Evolutionary conservation across 2,329 filamentous ascomycete species (phyloP), one percentile per base, ranked within the genome.

Genomic region (Aspergillus quadricinctus): DNA sequence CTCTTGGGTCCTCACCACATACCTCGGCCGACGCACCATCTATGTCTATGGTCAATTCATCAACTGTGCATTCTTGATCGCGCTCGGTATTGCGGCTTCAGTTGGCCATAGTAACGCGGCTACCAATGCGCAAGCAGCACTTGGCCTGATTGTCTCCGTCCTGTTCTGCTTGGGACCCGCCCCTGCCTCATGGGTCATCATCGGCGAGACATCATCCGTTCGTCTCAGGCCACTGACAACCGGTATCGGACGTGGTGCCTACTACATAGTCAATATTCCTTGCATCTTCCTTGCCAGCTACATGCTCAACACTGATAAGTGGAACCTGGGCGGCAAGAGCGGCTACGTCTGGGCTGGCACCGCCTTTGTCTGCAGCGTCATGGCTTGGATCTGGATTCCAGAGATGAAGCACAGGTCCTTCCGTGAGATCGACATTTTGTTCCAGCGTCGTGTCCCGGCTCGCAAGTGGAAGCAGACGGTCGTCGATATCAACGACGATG

Each of bases 1-100:
- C 45, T 88, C 85, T 56, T 88, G 86, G 86, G 72, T 87, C 55
- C 80, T 88, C 50, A 88, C 83, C 14, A 80, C 81, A 1, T 87
- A 84, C 71, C 77, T 85, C 53, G 84, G 85, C 67, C 81, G 84
- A 57, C 84, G 85, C 53, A 80, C 81, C 37, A 86, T 88, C 71
- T 88, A 87, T 70, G 75, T 87, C 54, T 86, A 80, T 74, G 84
- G 85, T 59, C 80, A 80, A 28, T 66, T 73, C 37, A 77, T 81
- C 72, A 86, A 84, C 72, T 74, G 75, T 52, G 63, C 0, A 35
- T 35, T 35, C 31, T 35, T 35, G 31, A 1, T 35, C 31, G 31
- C 4, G 10, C 31, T 35, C 4, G 31, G 31, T 35, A 35, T 35
- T 17, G 31, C 31, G 31, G 31, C 31, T 35, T 35, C 31, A 35